These are phyloP conservation scores for Mucor ambiguus DNA, from an alignment of 371 early-diverging fungal genomes.

Conservation along the genomic window DNA sequence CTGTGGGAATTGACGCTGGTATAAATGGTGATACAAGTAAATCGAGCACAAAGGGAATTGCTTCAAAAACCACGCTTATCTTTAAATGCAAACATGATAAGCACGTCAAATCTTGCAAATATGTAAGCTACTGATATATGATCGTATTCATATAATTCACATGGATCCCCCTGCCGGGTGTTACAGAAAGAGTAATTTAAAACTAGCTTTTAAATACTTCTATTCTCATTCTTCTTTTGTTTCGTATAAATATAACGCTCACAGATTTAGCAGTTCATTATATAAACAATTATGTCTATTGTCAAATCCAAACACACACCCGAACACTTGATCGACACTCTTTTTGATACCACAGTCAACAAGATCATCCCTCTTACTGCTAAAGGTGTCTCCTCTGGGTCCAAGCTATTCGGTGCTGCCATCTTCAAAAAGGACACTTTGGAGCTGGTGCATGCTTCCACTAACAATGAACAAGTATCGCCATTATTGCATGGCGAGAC, in stretches of 20 bases:
- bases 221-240: not conserved
- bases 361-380: not conserved
- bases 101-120: not conserved
- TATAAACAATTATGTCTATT: not conserved
- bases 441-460: constrained; percentile 17
- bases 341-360: constrained; percentile 8
- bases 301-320: constrained; percentile 17
- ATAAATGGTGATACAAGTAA: not conserved
- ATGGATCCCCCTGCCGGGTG: not conserved
- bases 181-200: not conserved
- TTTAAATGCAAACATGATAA: not conserved
- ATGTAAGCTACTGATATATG: not conserved
- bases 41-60: not conserved
- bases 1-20: not conserved
- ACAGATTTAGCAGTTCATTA: not conserved
- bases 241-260: not conserved
- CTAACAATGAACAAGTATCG: constrained; percentile 15
- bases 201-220: not conserved
- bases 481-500: constrained; percentile 17
- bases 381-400: not conserved
- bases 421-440: constrained; percentile 8
- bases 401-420: constrained; percentile 1
- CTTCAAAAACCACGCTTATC: not conserved
- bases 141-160: not conserved
- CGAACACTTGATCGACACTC: constrained; percentile 1